Conservation (phyloP, 176 grass and related monocot species). For the Rhynchospora tenuis region DNA sequence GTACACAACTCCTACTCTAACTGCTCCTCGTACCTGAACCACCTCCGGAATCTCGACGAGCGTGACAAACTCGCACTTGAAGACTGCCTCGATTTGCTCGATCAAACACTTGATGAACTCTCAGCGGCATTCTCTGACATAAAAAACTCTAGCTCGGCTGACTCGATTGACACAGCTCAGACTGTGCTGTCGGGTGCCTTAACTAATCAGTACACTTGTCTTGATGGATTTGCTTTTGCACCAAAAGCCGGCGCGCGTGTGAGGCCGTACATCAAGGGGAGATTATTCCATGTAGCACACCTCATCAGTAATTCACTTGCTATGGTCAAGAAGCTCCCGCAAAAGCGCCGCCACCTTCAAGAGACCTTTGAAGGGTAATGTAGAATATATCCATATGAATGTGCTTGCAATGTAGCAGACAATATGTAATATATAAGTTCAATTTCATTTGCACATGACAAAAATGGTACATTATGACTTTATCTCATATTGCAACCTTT, state of each 20-base stretch:
- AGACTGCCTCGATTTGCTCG: constrained; percentile 77
- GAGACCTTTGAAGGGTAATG: constrained; percentile 34
- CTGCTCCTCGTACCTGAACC: constrained; percentile 56
- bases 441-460: not conserved
- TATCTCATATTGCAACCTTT: not conserved
- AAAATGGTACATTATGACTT: not conserved
- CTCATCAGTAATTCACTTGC: constrained; percentile 74
- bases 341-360: not conserved
- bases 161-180: constrained; percentile 41
- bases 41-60: constrained; percentile 15
- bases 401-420: not conserved
- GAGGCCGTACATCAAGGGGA: constrained; percentile 63
- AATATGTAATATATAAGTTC: not conserved
- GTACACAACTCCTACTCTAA: constrained; percentile 50
- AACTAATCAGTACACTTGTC: constrained; percentile 94
- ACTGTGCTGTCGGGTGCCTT: constrained; percentile 76
- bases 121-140: constrained; percentile 35
- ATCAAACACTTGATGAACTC: constrained; percentile 53
- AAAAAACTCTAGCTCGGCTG: constrained; percentile 17
- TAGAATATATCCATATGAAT: not conserved
- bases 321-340: constrained; percentile 67
- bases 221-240: constrained; percentile 56
- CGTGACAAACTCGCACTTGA: constrained; percentile 52
- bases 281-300: constrained; percentile 79
- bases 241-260: constrained; percentile 41